Evolutionary conservation across 2,329 filamentous ascomycete genomes (phyloP), one percentile per base, ranked within the genome.

Genomic region (Cladosporium colombiae): DNA sequence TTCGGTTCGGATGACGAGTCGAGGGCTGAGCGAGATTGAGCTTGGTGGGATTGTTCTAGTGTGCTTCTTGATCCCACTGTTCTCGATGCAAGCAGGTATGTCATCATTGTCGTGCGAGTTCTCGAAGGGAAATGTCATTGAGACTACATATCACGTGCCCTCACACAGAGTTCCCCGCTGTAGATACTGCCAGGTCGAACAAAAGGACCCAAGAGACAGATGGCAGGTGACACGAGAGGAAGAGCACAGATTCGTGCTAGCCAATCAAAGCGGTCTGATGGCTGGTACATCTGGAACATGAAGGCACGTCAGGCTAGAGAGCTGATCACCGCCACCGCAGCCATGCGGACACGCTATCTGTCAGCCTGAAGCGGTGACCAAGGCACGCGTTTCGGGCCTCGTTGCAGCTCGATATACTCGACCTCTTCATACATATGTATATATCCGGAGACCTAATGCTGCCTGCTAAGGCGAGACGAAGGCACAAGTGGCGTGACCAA

Each of bases 221-320:
- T 33, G 52, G 52, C 52, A 55, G 52, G 52, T 55, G 52, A 55
- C 25, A 55, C 27, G 16, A 55, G 25, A 5, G 23, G 49, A 31
- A 21, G n/a, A 55, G 27, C 29, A 29, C 50, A 29, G 29, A 29
- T 46, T 44, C 40, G n/a, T 13, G 40, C 5, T 27, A 23, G 52
- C 52, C 52, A 55, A 55, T 55, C 52, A 55, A 25, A 29, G 21
- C 16, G 23, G 23, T 52, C 49, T 27, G 23, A 29, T 25, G 49
- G 49, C 49, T 52, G 49, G 49, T 29, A 52, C 16, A 13, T 55
- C 52, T 55, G 52, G 27, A 31, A 55, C 52, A 55, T 55, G 52
- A 55, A 55, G 52, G 52, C 29, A 33, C 52, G 52, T 55, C 52
- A 55, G 27, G 52, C 25, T 55, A 27, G 2, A 31, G 50, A 31